phyloP scores from a whole-genome alignment of 768 basidiomycete genomes.

The Mycena pura region DNA sequence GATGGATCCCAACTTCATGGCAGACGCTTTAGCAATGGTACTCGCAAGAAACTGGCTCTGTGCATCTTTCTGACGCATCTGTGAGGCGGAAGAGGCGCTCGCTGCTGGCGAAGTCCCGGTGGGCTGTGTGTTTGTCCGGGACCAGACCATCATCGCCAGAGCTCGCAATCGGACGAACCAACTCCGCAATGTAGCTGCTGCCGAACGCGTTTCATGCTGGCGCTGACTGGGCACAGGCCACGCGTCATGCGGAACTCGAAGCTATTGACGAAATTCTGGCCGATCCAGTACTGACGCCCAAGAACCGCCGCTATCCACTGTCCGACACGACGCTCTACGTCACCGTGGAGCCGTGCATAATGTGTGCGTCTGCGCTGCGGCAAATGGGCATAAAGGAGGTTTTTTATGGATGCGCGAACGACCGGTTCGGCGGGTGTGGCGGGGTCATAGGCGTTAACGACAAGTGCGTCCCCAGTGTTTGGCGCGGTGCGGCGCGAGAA shows the following conservation, averaged over 20 bases:
- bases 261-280: conserved; percentile 90
- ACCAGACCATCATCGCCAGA: conserved; percentile 76
- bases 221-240: conserved; percentile 66
- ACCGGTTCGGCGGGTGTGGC: conserved; percentile 95
- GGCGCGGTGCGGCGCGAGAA: background rate
- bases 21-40: conserved; percentile 84
- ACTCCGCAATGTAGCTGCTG: conserved; percentile 74
- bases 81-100: conserved; percentile 85
- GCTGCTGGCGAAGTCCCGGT: conserved; percentile 91
- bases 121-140: conserved; percentile 92
- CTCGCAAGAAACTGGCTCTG: conserved; percentile 1
- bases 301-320: conserved; percentile 56
- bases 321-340: conserved; percentile 88
- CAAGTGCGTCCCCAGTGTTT: conserved; percentile 50
- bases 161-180: conserved; percentile 96
- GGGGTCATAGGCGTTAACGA: conserved; percentile 91
- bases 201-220: background rate
- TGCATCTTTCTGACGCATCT: conserved; percentile 18
- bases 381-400: conserved; percentile 93
- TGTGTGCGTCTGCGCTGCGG: conserved; percentile 96
- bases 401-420: conserved; percentile 93
- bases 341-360: conserved; percentile 98
- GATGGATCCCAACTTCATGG: conserved; percentile 55
- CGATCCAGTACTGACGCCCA: conserved; percentile 59
- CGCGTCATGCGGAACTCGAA: conserved; percentile 96